A percentile compares a stretch with the other conserved stretches of the same genome.
Conservation (phyloP, 2,329 filamentous ascomycete genomes). For the Calonectria crousiana region DNA sequence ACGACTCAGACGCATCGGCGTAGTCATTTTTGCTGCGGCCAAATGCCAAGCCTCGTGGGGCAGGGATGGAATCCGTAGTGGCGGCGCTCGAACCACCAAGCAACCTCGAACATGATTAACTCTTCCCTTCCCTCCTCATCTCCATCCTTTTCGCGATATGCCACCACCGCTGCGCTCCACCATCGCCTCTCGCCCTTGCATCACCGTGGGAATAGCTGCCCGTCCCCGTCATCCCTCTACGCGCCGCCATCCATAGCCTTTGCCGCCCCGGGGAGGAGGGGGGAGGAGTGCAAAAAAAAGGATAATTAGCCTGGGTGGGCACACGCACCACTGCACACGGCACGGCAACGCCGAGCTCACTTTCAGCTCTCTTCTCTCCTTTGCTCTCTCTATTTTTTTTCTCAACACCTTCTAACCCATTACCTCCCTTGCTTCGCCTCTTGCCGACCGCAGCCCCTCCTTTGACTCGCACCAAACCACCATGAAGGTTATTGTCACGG, state of each 20-base stretch:
- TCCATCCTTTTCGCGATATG: not conserved
- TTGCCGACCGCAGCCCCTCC: not conserved
- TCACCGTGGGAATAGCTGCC: not conserved
- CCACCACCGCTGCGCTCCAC: not conserved
- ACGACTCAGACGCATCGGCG: constrained; percentile 7
- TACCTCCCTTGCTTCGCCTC: not conserved
- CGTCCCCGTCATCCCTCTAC: not conserved
- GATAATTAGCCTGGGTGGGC: constrained; percentile 4
- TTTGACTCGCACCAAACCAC: constrained; percentile 39
- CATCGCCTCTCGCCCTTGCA: not conserved
- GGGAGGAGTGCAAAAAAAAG: not conserved
- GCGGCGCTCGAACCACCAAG: constrained; percentile 32
- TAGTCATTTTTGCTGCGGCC: constrained; percentile 27
- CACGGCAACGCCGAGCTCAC: not conserved
- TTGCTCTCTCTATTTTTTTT: not conserved
- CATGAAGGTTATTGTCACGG: constrained; percentile 72
- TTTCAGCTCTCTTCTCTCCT: not conserved
- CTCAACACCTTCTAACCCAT: not conserved
- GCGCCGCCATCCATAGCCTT: not conserved
- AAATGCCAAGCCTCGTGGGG: constrained; percentile 41
- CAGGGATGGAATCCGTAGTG: constrained; percentile 36
- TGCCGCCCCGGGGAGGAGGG: not conserved
- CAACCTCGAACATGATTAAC: constrained; percentile 10
- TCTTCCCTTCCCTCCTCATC: not conserved
- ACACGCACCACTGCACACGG: constrained; percentile 6